These are phyloP conservation scores for Naganishia cerealis DNA, from an alignment of 1,284 basidiomycete species.

Conservation along the genomic window DNA sequence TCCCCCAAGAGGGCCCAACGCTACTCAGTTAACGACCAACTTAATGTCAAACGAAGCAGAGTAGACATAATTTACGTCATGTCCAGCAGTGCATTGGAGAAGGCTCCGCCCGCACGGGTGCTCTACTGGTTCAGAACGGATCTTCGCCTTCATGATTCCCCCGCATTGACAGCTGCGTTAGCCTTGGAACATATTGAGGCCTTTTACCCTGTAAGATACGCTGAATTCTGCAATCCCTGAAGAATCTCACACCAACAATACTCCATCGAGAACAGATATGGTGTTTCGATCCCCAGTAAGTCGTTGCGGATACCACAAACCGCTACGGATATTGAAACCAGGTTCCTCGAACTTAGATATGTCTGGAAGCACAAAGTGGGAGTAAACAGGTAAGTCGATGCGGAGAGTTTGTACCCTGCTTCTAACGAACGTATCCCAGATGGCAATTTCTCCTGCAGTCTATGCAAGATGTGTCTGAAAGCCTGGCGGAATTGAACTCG, in stretches of 20 bases:
- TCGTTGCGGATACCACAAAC: not conserved
- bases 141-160: slow-evolving; percentile 58
- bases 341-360: slow-evolving; percentile 41
- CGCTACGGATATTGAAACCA: not conserved
- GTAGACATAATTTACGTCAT: too few species aligned
- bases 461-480: slow-evolving; percentile 54
- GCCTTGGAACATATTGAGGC: slow-evolving; percentile 51
- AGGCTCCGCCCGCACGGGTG: slow-evolving; percentile 40
- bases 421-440: not conserved
- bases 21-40: too few species aligned
- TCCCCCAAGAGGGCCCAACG: too few species aligned
- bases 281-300: slow-evolving; percentile 49
- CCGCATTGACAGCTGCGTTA: slow-evolving; percentile 56
- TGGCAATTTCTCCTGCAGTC: slow-evolving; percentile 58
- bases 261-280: slow-evolving; percentile 36
- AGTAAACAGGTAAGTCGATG: slow-evolving; percentile 49
- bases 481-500: slow-evolving; percentile 53
- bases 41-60: too few species aligned
- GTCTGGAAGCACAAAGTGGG: slow-evolving; percentile 57
- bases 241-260: too few species aligned
- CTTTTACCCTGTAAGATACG: slow-evolving; percentile 54
- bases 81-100: not conserved
- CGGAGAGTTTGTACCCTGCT: not conserved
- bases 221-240: not conserved
- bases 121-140: slow-evolving; percentile 60